phyloP scores from a whole-genome alignment of 2,329 filamentous ascomycete genomes.

The Zasmidium angulare region DNA sequence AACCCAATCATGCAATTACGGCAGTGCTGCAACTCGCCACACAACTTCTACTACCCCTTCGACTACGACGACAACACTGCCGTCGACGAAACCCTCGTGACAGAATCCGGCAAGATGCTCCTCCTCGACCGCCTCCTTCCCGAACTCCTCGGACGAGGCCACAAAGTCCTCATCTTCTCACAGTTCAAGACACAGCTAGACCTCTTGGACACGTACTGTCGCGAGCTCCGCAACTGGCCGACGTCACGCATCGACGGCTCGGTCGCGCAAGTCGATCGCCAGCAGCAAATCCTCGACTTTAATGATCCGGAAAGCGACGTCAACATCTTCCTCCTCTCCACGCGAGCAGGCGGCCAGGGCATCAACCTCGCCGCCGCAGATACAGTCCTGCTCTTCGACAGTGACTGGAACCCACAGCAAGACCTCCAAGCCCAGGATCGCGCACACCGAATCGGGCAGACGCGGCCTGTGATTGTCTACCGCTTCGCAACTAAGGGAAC shows the following conservation, averaged over 20 bases:
- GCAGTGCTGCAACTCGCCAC: conserved; percentile 87
- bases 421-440: conserved; percentile 96
- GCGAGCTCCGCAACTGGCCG: conserved; percentile 73
- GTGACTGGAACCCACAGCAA: conserved; percentile 93
- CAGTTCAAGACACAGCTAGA: conserved; percentile 96
- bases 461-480: conserved; percentile 86
- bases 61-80: conserved; percentile 57
- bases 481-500: conserved; percentile 90
- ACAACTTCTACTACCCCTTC: conserved; percentile 96
- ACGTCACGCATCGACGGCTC: conserved; percentile 89
- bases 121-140: conserved; percentile 84
- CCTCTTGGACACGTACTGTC: conserved; percentile 83
- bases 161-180: conserved; percentile 94
- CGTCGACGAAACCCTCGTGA: conserved; percentile 78
- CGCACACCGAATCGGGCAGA: conserved; percentile 92
- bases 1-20: conserved; percentile 92
- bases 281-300: conserved; percentile 51
- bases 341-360: conserved; percentile 87
- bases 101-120: conserved; percentile 91
- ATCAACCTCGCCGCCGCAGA: conserved; percentile 93
- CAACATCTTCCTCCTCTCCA: conserved; percentile 83
- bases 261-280: conserved; percentile 66
- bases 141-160: conserved; percentile 67
- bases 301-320: conserved; percentile 40
- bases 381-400: conserved; percentile 89